Base-by-base conservation (phyloP, 2,329 filamentous ascomycete genomes). In the Penicillium sp. region DNA sequence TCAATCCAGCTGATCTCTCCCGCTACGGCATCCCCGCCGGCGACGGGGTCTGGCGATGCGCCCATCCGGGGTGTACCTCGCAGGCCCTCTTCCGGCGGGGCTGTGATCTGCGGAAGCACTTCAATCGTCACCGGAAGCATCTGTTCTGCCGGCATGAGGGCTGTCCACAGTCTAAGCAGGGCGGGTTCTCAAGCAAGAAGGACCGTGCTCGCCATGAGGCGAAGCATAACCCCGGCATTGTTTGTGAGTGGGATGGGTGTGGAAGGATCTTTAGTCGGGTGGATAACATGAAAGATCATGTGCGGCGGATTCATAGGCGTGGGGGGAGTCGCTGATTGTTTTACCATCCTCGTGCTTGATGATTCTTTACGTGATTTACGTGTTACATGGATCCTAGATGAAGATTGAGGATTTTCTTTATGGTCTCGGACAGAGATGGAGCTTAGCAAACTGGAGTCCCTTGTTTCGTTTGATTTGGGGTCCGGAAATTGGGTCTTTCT, bases 121-220 rank as follows among this genome's bases (percentile, higher is more conserved):
- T 83, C 76, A 86, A 86, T 69, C 78, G 85, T 14, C 85, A 88
- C 70, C 84, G 81, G 31, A 87, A 87, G 65, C 80, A 84, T 15
- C 81, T 87, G 55, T 87, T 86, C 71, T 88, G 85, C 71, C 82
- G 84, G 4, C 79, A 85, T 59, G 77, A 82, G 51, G 83, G 83
- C 12, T 88, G 85, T 68, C 83, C 84, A 12, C 83, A 87, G 66
- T 77, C 83, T 10, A 78, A 75, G 2, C 79, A 81, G 38, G 84
- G 83, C 35, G 85, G 85, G 0, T 88, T 87, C 69, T 86, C 84
- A 6, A 86, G 83, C 67, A 86, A 86, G 69, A 88, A 88, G 67
- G 85, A 88, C 63, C 81, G 85, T 20, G 82, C 83, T 28, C 75
- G 85, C 41, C 85, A 88, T 63, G 85, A 87, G 70, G 84, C 85